phyloP scores from a whole-genome alignment of 805 yeast genomes.

The Candida gorgasii region DNA sequence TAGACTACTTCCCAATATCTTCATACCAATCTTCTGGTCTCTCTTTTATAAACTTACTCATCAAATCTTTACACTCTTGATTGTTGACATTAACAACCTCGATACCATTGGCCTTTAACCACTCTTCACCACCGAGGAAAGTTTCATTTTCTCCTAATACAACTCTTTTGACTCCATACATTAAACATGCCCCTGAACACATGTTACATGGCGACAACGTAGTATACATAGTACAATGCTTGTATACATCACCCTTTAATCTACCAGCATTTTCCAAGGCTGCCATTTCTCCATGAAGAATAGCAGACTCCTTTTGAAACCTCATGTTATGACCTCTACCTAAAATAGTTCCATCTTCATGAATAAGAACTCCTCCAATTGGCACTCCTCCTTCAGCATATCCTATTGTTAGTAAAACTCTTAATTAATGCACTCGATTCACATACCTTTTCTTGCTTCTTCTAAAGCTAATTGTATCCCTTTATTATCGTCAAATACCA shows the following conservation, averaged over 20 bases:
- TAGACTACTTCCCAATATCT: constrained; percentile 61
- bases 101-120: constrained; percentile 64
- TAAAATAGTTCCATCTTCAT: constrained; percentile 73
- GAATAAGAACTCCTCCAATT: constrained; percentile 74
- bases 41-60: constrained; percentile 77
- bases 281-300: constrained; percentile 89
- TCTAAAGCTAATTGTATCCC: constrained; percentile 73
- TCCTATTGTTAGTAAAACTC: constrained; percentile 38
- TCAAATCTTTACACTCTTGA: constrained; percentile 63
- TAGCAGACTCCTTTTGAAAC: constrained; percentile 80
- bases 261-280: constrained; percentile 91
- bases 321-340: constrained; percentile 93
- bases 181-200: constrained; percentile 91
- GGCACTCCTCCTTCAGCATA: constrained; percentile 89
- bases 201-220: constrained; percentile 91
- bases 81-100: constrained; percentile 65
- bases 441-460: constrained; percentile 63
- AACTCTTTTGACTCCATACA: constrained; percentile 85
- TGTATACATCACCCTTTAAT: constrained; percentile 74
- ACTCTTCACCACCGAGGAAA: constrained; percentile 81
- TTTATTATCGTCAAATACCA: constrained; percentile 56
- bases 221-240: constrained; percentile 86
- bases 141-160: constrained; percentile 89
- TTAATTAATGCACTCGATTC: neutral
- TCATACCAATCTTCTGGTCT: constrained; percentile 80